Evolutionary conservation across 768 basidiomycete species (phyloP).

Genomic region (Zangia roseola): DNA sequence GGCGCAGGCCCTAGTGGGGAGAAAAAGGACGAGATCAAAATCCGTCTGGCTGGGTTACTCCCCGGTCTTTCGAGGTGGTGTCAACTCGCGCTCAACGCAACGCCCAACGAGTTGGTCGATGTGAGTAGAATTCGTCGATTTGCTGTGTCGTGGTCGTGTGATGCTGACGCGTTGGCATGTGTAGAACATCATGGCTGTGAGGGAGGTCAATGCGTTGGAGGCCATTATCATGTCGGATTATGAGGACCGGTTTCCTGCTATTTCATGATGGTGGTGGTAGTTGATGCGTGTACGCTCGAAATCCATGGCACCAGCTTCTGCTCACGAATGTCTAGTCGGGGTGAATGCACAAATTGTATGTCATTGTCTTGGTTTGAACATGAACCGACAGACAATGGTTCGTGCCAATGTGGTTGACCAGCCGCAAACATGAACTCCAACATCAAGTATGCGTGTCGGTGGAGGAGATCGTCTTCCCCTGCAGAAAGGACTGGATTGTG

Average conservation of each 20-base stretch:
- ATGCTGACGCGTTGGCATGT: constrained; percentile 2
- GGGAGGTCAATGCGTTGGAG: constrained; percentile 66
- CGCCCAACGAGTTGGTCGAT: constrained; percentile 82
- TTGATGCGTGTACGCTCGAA: not conserved
- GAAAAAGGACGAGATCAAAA: constrained; percentile 41
- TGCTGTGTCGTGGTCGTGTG: not conserved
- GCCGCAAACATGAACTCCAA: no score
- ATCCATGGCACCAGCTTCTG: not conserved
- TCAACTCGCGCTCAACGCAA: constrained; percentile 57
- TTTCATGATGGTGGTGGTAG: constrained; percentile 11
- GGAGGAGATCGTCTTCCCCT: no score
- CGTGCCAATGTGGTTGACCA: no score
- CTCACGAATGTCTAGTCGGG: no score
- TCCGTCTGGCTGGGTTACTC: constrained; percentile 75
- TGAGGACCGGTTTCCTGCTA: constrained; percentile 43
- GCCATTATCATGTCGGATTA: constrained; percentile 74
- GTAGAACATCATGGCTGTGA: constrained; percentile 59
- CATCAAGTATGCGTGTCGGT: no score
- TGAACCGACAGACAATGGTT: no score
- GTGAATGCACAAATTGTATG: no score
- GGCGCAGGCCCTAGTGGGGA: constrained; percentile 9
- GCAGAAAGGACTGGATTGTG: no score
- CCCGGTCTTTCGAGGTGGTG: constrained; percentile 83
- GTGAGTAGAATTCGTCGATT: constrained; percentile 44
- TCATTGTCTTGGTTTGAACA: no score